These are phyloP conservation scores for Mycena metata DNA, from an alignment of 768 basidiomycete genomes.

Conservation along the genomic window DNA sequence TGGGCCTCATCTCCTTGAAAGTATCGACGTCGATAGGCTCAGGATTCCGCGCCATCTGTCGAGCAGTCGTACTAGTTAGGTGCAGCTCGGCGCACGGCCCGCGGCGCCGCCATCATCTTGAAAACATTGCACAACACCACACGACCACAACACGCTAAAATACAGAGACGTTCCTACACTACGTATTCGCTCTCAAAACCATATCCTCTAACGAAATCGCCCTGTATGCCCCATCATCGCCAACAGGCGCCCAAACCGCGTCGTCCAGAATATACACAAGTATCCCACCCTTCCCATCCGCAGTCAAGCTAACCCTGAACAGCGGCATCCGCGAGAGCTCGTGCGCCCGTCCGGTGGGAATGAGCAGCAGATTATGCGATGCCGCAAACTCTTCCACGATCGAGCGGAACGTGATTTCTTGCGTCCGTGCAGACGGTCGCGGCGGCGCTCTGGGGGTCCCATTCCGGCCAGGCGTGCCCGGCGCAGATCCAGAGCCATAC, in stretches of 20 bases:
- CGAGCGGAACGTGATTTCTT: constrained; percentile 92
- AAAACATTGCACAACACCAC: not conserved
- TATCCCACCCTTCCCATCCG: constrained; percentile 89
- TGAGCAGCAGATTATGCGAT: constrained; percentile 87
- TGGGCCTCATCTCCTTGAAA: not conserved
- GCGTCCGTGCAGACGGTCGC: constrained; percentile 64
- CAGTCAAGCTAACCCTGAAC: constrained; percentile 82
- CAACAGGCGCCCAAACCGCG: constrained; percentile 86
- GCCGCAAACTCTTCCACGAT: constrained; percentile 94
- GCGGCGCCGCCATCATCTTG: no score
- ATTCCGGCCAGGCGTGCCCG: constrained; percentile 33
- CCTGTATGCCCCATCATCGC: constrained; percentile 71
- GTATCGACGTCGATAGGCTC: not conserved
- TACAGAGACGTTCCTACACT: constrained; percentile 2
- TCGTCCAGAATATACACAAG: constrained; percentile 93
- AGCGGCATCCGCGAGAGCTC: constrained; percentile 90
- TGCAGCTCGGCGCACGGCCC: no score
- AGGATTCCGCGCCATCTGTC: no score
- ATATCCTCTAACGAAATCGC: constrained; percentile 92
- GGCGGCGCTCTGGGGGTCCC: constrained; percentile 52
- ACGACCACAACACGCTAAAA: not conserved
- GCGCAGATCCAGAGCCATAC: constrained; percentile 19
- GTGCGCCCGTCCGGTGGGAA: constrained; percentile 90
- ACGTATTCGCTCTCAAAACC: constrained; percentile 71
- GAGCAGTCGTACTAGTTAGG: no score